Evolutionary conservation across 163 green algal species (phyloP), one percentile per base, ranked within the genome.

Genomic region (Scenedesmus sp.): DNA sequence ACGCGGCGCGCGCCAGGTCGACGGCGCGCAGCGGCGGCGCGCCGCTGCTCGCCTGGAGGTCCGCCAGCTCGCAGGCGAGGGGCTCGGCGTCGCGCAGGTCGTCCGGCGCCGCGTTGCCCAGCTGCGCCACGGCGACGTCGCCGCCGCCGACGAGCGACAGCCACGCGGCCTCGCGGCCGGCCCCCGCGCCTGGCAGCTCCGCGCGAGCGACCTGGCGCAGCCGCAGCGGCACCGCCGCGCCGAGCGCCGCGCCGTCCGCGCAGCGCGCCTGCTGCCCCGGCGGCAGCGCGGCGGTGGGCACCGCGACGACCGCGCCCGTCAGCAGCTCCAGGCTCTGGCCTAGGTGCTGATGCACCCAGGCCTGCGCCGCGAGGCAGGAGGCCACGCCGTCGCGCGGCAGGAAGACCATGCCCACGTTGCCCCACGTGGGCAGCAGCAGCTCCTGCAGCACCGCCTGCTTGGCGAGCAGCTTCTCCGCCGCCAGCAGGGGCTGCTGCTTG

Each of bases 81-180:
- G n/a, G n/a, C 64, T 60, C 34, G 48, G 45, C 10, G 14, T 34
- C 42, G 2, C 14, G 47, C 39, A 47, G 26, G 4, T 75, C 65
- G 0, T 26, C 14, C 31, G 63, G 26, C 54, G 20, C 28, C 48
- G 20, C 22, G 20, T 62, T 28, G 3, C 22, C 51, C 50, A 75
- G 47, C 65, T 36, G 31, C 11, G n/a, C 47, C 1, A 51, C 67
- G 22, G 17, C n/a, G n/a, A 77, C 69, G n/a, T 26, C 54, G 26
- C 69, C 69, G 11, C 69, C 69, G 26, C 69, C 69, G 15, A 56
- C 69, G 36, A 77, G 69, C 69, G 66, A 20, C 69, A 77, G 53
- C 31, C 20, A 22, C 18, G 54, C 53, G 4, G 7, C 10, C 44
- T 17, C 44, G 0, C 14, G 31, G 29, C 14, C 6, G 15, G 14